Evolutionary conservation across 2,329 filamentous ascomycete genomes (phyloP).

Genomic region (Cladorrhinum sp.): DNA sequence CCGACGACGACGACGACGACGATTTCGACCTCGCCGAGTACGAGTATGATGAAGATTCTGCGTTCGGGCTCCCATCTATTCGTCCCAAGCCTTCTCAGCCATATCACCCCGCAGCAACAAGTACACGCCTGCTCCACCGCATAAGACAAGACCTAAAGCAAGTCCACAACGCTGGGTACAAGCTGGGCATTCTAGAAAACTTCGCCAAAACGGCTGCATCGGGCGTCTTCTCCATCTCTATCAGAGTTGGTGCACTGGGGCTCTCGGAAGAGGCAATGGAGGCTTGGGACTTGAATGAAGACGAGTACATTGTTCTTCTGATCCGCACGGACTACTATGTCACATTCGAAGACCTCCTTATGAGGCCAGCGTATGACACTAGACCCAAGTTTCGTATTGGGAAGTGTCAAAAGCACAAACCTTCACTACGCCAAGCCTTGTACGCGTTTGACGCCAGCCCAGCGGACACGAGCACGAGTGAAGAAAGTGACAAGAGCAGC

Average conservation of each 20-base stretch:
- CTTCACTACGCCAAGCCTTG: slow-evolving; percentile 45
- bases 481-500: slow-evolving; percentile 21
- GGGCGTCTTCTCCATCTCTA: slow-evolving; percentile 62
- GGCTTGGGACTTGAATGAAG: slow-evolving; percentile 68
- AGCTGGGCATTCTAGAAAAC: slow-evolving; percentile 59
- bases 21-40: slow-evolving; percentile 31
- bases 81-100: not conserved
- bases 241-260: slow-evolving; percentile 65
- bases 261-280: slow-evolving; percentile 71
- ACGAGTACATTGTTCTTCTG: slow-evolving; percentile 71
- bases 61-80: slow-evolving; percentile 27
- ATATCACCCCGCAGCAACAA: not conserved
- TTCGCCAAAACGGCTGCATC: slow-evolving; percentile 39
- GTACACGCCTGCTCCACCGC: slow-evolving; percentile 28
- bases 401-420: slow-evolving; percentile 70
- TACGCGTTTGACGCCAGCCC: slow-evolving; percentile 31
- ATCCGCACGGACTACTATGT: slow-evolving; percentile 64
- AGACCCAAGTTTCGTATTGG: slow-evolving; percentile 63
- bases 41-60: slow-evolving; percentile 28
- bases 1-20: slow-evolving; percentile 27
- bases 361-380: slow-evolving; percentile 36
- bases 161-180: slow-evolving; percentile 65
- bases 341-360: slow-evolving; percentile 52
- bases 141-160: slow-evolving; percentile 59
- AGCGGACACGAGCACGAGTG: not conserved